phyloP scores from a whole-genome alignment of 495 filamentous ascomycete genomes.

The Talaromyces trachyspermus region DNA sequence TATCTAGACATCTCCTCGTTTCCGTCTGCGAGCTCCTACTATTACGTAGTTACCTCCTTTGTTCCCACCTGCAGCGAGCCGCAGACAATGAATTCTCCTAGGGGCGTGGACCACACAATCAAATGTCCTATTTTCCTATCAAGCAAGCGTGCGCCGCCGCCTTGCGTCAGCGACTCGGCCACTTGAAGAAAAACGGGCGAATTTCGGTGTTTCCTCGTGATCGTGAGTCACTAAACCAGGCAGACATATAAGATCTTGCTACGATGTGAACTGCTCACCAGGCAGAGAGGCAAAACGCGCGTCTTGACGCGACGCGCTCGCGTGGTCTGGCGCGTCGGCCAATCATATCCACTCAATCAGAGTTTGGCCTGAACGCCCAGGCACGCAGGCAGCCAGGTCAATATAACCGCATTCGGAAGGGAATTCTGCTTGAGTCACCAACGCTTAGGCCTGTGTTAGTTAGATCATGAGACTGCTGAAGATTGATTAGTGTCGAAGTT shows the following conservation, averaged over 20 bases:
- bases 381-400: conserved; percentile 3
- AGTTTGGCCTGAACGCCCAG: conserved; percentile 4
- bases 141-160: neutral
- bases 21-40: neutral
- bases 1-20: neutral
- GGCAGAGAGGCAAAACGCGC: neutral
- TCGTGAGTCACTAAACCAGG: neutral
- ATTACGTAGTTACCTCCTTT: too few species aligned
- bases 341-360: neutral
- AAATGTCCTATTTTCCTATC: neutral
- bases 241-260: neutral
- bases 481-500: too few species aligned
- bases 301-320: conserved; percentile 1
- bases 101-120: too few species aligned
- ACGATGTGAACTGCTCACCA: neutral
- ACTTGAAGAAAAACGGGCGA: too few species aligned
- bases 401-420: conserved; percentile 4
- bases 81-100: neutral
- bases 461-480: too few species aligned
- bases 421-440: neutral
- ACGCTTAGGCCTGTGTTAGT: neutral
- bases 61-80: conserved; percentile 6
- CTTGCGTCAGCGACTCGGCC: neutral
- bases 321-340: conserved; percentile 1
- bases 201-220: too few species aligned